Base-by-base conservation (phyloP, 1,139 yeast genomes). In the Blastobotrys ciferrii region DNA sequence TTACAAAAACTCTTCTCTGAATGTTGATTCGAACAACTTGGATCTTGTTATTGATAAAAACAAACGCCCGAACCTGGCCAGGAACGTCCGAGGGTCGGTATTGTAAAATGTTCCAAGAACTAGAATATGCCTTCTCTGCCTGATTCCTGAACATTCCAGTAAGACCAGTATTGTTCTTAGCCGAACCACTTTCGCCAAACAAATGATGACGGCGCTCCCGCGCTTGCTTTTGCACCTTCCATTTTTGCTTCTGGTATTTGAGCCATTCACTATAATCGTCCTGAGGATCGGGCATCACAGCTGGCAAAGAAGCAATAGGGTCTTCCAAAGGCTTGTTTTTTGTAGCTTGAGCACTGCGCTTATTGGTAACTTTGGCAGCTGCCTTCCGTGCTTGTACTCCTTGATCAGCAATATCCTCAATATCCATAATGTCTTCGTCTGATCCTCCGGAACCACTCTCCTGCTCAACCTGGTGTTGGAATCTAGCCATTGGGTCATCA, bases 91-190 rank as follows among this genome's bases (percentile, higher is more conserved):
- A 78, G 2, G 72, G 64, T 51, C 78, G 77, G 59, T 87, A 82
- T 60, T 89, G 92, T 45, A 92, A 68, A 43, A 92, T 75, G 55
- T 89, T 89, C 98, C 98, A 92, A 38, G 83, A 77, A 3, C 83
- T 85, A 9, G 87, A 87, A 60, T 84, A 81, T 3, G 61, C 63
- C 17, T 71, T 74, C 60, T 85, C 95, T 0, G 96, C 95, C 61
- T 87, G 95, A 50, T 78, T 78, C 51, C 86, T 77, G 44, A 89
- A 73, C 70, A 88, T 75, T 23, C 79, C 78, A 4, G 92, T 87
- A 42, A 89, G 80, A 4, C 81, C 77, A 55, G 60, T 58, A n/a
- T 51, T 48, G 18, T 60, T 54, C 17, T 62, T 69, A 0, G 82
- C 71, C 30, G 55, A 77, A 12, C 77, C 67, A 31, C 74, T 71